Percentiles rank a stretch among this genome's conserved stretches.
Conservation (phyloP, 257 asterid genomes). For the Rhazya stricta region DNA sequence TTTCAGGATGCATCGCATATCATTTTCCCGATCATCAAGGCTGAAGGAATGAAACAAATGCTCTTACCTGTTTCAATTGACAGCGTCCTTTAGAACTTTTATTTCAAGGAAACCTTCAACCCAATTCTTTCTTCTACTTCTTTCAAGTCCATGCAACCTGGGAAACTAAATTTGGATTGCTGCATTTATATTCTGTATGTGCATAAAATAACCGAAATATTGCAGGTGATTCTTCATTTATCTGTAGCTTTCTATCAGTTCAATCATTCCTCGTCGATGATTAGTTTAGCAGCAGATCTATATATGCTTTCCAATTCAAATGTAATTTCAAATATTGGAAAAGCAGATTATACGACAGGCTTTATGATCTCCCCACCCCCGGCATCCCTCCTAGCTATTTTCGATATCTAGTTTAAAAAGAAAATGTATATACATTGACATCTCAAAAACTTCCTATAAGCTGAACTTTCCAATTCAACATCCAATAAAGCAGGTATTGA, state of each 20-base stretch:
- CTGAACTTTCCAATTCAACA: background rate
- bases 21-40: conserved; percentile 23
- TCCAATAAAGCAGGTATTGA: background rate
- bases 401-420: background rate
- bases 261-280: background rate
- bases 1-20: conserved; percentile 25
- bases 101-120: background rate
- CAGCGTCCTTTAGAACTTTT: conserved; percentile 21
- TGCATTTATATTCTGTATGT: background rate
- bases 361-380: background rate
- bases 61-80: conserved; percentile 24
- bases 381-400: too few species aligned
- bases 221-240: background rate
- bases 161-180: background rate
- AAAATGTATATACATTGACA: background rate
- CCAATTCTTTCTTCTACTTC: conserved; percentile 7
- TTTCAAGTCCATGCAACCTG: background rate
- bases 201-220: background rate
- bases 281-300: background rate
- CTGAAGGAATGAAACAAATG: conserved; percentile 27
- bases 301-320: background rate
- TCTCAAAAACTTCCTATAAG: background rate
- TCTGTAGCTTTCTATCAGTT: background rate
- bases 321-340: background rate
- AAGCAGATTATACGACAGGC: background rate